phyloP scores from a whole-genome alignment of 169 alveolate genomes.

The Babesia ovis region DNA sequence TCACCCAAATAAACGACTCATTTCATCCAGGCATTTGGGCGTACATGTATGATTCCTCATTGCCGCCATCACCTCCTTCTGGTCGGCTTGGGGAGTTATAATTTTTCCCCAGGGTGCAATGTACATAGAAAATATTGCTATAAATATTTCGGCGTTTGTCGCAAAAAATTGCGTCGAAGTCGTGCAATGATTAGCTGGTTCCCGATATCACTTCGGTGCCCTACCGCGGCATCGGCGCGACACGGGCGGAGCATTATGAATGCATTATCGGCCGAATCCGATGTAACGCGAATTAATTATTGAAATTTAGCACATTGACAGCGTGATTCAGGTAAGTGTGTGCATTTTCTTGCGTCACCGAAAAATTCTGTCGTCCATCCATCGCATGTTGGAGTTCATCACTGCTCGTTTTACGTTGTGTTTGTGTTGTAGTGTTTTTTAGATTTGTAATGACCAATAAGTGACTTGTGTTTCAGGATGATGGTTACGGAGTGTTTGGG shows the following conservation, averaged over 20 bases:
- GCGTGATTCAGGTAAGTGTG: slow-evolving; percentile 41
- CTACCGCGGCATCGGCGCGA: slow-evolving; percentile 20
- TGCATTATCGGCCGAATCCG: slow-evolving; percentile 11
- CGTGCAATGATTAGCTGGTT: neutral
- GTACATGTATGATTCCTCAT: too few species aligned
- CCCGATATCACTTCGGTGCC: slow-evolving; percentile 36
- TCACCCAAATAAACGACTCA: too few species aligned
- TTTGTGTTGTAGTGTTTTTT: neutral
- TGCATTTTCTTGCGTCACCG: neutral
- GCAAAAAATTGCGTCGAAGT: neutral
- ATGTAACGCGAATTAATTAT: neutral
- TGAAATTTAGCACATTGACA: slow-evolving; percentile 1
- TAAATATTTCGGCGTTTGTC: neutral
- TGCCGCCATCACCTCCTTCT: too few species aligned
- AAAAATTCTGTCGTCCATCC: neutral
- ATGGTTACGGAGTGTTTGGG: slow-evolving; percentile 51
- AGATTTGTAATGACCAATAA: neutral
- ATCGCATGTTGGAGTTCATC: slow-evolving; percentile 2
- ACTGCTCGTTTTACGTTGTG: neutral
- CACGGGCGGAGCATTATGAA: slow-evolving; percentile 26
- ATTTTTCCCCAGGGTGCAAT: neutral
- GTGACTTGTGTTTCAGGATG: slow-evolving; percentile 31
- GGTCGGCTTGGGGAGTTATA: neutral
- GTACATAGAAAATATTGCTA: neutral
- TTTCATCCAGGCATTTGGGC: too few species aligned